These are phyloP conservation scores for Xylaria acuta DNA, from an alignment of 495 filamentous ascomycete genomes.

Conservation along the genomic window DNA sequence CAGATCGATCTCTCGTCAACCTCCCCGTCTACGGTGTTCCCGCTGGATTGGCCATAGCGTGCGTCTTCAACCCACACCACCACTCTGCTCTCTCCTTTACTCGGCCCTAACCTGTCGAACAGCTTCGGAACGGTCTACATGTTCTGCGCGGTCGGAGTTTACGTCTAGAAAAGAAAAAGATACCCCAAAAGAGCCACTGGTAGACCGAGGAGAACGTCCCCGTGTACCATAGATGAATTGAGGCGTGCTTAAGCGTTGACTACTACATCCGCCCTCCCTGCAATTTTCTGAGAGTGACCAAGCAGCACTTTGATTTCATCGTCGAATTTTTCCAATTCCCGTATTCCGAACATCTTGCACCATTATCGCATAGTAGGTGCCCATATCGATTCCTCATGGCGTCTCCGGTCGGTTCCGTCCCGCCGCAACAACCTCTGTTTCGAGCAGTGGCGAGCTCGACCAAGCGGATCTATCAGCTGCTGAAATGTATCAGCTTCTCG, in stretches of 20 bases:
- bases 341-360: background rate
- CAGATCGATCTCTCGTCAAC: conserved; percentile 86
- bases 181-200: conserved; percentile 45
- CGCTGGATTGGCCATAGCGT: conserved; percentile 90
- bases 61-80: conserved; percentile 44
- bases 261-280: conserved; percentile 19
- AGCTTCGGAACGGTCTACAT: conserved; percentile 97
- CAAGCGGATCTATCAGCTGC: conserved; percentile 84
- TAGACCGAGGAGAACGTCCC: conserved; percentile 36
- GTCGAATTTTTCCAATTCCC: background rate
- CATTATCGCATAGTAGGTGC: background rate
- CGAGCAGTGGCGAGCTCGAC: conserved; percentile 85
- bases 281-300: conserved; percentile 22
- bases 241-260: conserved; percentile 27
- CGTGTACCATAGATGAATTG: conserved; percentile 53
- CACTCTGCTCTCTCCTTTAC: background rate
- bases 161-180: conserved; percentile 72
- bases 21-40: conserved; percentile 82
- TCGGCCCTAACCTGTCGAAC: conserved; percentile 35
- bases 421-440: conserved; percentile 64
- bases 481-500: conserved; percentile 85
- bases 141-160: conserved; percentile 98
- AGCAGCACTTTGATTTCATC: background rate
- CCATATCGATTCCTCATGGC: conserved; percentile 10
- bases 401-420: conserved; percentile 8